Conservation (phyloP, 176 grass and related monocot species). For the Cymbopogon citratus region DNA sequence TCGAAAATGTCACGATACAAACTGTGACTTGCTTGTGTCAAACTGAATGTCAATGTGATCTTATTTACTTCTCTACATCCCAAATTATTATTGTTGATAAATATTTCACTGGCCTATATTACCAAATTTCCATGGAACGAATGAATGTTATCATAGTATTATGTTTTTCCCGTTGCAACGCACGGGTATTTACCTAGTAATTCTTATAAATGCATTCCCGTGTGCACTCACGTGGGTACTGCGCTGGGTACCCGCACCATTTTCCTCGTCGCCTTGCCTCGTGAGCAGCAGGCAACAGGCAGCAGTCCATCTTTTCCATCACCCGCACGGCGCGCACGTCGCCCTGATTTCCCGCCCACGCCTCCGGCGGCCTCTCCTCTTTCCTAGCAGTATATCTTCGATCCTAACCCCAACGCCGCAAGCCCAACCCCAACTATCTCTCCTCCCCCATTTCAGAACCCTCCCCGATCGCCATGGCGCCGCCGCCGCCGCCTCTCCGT, state of each 20-base stretch:
- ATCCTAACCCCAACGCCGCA: background rate
- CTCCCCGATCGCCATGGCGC: background rate
- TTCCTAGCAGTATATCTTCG: background rate
- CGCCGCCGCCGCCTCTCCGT: background rate
- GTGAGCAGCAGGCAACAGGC: background rate
- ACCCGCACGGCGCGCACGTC: background rate
- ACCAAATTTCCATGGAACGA: no score
- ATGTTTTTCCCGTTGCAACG: no score
- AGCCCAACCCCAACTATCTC: background rate
- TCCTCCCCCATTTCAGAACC: background rate
- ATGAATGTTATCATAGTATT: no score
- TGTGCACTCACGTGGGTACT: no score
- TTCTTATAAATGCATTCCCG: no score
- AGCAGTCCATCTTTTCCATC: background rate
- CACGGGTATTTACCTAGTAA: no score
- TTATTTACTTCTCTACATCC: no score
- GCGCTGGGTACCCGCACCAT: background rate
- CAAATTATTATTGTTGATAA: no score
- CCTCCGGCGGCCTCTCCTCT: background rate
- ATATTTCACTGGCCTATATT: no score
- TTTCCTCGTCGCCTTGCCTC: background rate
- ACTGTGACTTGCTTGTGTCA: no score
- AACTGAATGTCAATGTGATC: no score
- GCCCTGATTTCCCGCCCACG: background rate
- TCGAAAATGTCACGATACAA: no score